Base-by-base conservation (phyloP, 2,329 filamentous ascomycete genomes). In the Hymenoscyphus albidus region DNA sequence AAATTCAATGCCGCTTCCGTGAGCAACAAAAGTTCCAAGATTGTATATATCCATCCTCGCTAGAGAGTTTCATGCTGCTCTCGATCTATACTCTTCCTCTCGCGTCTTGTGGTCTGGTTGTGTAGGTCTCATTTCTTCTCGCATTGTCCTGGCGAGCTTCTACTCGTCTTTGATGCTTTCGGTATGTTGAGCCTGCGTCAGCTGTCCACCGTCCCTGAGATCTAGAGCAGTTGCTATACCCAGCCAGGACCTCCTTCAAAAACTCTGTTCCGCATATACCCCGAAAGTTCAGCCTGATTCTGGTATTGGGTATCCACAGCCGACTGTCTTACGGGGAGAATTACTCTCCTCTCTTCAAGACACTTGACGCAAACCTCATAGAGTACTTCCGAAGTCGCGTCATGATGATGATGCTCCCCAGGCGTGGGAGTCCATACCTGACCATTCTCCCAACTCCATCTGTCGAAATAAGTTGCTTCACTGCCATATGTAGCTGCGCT, bases 371-470 rank as follows among this genome's bases (percentile, higher is more conserved):
- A 69, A 22, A 68, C 64, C 42, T 68, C 69, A 39, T 68, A 70
- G 12, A 70, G 55, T n/a, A 56, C 39, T 5, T 27, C 59, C 13
- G 16, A 32, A 39, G 32, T 31, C 16, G 16, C 54, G n/a, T 38
- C 38, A 18, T 55, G 44, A 27, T 18, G n/a, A 14, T 40, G 18
- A 32, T 56, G 55, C 40, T 38, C 59, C 7, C 22, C 44, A 1
- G 44, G 32, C 56, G 6, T 56, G 7, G 62, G 62, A 7, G 62
- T 40, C 62, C 62, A 63, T 16, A 59, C 40, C n/a, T 18, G 62
- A 14, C 61, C 31, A 22, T 59, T 44, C 61, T 71, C 68, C 69
- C 69, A 71, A 56, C 69, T 71, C 69, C 69, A 71, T 42, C 69
- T 40, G 0, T 67, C 68, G 16, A 71, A 69, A 48, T 61, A 68